A percentile compares a stretch with the other conserved stretches of the same genome.
phyloP scores from a whole-genome alignment of 2,329 filamentous ascomycete species.

The Pseudohalonectria lignicola region DNA sequence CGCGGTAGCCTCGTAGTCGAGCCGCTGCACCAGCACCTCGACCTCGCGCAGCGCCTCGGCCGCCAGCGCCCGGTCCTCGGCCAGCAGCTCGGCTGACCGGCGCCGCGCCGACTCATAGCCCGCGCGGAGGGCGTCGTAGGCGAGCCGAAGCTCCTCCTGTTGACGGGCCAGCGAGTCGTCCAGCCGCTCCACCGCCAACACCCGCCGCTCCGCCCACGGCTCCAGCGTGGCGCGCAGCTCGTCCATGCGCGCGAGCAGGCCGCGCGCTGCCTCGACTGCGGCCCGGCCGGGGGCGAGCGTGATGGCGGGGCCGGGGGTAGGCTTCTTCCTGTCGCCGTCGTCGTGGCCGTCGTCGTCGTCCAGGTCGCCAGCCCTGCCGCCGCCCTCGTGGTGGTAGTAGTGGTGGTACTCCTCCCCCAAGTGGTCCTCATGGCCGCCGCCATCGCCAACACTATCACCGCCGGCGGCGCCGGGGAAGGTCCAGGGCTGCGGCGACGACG shows the following conservation, averaged over 20 bases:
- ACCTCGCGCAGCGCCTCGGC: slow-evolving; percentile 67
- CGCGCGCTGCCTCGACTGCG: slow-evolving; percentile 41
- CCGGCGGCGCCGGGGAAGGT: too few relatives aligned
- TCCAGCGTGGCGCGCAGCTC: slow-evolving; percentile 39
- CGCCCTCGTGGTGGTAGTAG: neutral
- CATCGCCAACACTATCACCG: slow-evolving; percentile 19
- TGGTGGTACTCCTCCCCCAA: slow-evolving; percentile 7
- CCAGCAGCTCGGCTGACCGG: slow-evolving; percentile 56
- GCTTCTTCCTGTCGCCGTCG: slow-evolving; percentile 7
- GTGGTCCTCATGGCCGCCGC: slow-evolving; percentile 7
- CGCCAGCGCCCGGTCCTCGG: slow-evolving; percentile 56
- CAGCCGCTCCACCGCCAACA: slow-evolving; percentile 45
- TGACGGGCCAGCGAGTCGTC: slow-evolving; percentile 53
- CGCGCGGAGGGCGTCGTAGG: slow-evolving; percentile 62
- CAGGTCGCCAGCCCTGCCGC: slow-evolving; percentile 16
- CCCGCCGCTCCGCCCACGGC: slow-evolving; percentile 50
- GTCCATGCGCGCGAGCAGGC: slow-evolving; percentile 41
- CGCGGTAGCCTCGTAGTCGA: slow-evolving; percentile 84
- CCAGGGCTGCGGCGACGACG: too few relatives aligned
- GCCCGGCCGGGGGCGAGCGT: slow-evolving; percentile 14
- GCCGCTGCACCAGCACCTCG: slow-evolving; percentile 68
- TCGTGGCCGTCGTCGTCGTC: slow-evolving; percentile 13
- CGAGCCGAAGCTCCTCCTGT: slow-evolving; percentile 50
- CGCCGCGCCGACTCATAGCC: slow-evolving; percentile 58
- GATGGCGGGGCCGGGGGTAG: too few relatives aligned